Evolutionary conservation across 2,329 filamentous ascomycete species (phyloP).

Genomic region (Aspergillus sp.): DNA sequence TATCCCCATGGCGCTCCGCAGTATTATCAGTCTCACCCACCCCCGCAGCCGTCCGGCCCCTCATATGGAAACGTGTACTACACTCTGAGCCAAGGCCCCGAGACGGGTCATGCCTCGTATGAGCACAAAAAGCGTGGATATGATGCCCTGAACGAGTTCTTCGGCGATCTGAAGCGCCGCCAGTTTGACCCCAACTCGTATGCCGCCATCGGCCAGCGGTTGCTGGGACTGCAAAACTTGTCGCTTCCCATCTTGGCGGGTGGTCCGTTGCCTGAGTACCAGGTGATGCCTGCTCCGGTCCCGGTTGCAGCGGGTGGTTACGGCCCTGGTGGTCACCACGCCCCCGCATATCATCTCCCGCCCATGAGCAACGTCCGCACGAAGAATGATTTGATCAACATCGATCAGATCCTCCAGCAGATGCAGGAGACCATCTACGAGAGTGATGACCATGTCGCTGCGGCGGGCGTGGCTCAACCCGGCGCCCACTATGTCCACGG

Average conservation of each 20-base stretch:
- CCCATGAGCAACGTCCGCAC: slow-evolving; percentile 85
- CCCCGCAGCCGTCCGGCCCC: slow-evolving; percentile 51
- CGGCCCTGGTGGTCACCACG: slow-evolving; percentile 57
- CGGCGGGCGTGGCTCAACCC: slow-evolving; percentile 72
- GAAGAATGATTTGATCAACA: slow-evolving; percentile 88
- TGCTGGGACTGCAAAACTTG: slow-evolving; percentile 75
- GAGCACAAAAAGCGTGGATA: slow-evolving; percentile 80
- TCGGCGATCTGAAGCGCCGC: slow-evolving; percentile 86
- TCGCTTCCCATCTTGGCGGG: slow-evolving; percentile 61
- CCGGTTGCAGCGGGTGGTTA: slow-evolving; percentile 56
- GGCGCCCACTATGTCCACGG: slow-evolving; percentile 63
- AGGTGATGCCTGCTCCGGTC: slow-evolving; percentile 52
- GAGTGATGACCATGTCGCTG: slow-evolving; percentile 76
- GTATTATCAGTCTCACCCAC: slow-evolving; percentile 55
- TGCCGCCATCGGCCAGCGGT: slow-evolving; percentile 81
- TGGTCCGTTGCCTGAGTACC: slow-evolving; percentile 53
- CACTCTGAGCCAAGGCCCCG: slow-evolving; percentile 64
- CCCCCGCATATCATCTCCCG: slow-evolving; percentile 80
- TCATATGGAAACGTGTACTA: slow-evolving; percentile 77
- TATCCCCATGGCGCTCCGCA: slow-evolving; percentile 43
- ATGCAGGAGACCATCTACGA: slow-evolving; percentile 97
- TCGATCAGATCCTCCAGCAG: slow-evolving; percentile 92
- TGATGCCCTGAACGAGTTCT: slow-evolving; percentile 90
- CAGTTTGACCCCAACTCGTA: slow-evolving; percentile 89
- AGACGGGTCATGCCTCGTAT: slow-evolving; percentile 60